phyloP scores from a whole-genome alignment of 495 filamentous ascomycete species.

The Jackrogersella multiformis region DNA sequence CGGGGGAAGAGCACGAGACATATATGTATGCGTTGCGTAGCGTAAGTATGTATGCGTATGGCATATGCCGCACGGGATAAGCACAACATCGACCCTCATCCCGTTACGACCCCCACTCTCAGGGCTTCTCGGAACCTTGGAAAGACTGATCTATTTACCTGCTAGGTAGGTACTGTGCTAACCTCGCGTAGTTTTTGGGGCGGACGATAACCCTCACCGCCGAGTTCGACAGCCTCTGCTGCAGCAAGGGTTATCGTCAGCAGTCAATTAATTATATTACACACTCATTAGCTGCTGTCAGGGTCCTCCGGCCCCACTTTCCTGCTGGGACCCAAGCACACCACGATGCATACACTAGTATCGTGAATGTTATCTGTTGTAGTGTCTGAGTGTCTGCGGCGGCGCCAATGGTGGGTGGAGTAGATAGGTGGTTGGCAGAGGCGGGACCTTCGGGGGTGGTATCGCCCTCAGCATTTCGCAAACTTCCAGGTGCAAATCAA shows the following conservation, averaged over 20 bases:
- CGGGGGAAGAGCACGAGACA: conserved; percentile 27
- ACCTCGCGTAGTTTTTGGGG: conserved; percentile 3
- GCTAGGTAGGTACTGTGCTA: conserved; percentile 30
- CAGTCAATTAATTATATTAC: conserved; percentile 25
- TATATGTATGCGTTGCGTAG: conserved; percentile 21
- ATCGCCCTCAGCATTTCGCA: conserved; percentile 14
- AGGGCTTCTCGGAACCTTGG: conserved; percentile 2
- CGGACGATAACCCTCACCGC: conserved; percentile 30
- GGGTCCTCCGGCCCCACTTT: conserved; percentile 41
- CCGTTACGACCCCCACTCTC: conserved; percentile 26
- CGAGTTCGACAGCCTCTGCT: conserved; percentile 19
- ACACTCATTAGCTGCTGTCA: conserved; percentile 30
- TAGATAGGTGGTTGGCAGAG: neutral
- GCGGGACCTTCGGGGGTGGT: conserved; percentile 27
- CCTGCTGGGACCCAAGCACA: conserved; percentile 34
- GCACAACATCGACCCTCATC: conserved; percentile 9
- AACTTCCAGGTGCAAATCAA: conserved; percentile 2
- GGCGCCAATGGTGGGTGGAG: conserved; percentile 14
- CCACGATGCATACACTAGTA: conserved; percentile 23
- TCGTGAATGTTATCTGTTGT: conserved; percentile 32
- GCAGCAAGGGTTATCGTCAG: conserved; percentile 33
- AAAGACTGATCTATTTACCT: too few species aligned
- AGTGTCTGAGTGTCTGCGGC: too few species aligned
- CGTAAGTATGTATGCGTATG: too few species aligned
- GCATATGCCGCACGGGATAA: conserved; percentile 10